Base-by-base conservation (phyloP, 257 asterid species). In the Fraxinus pennsylvanica region DNA sequence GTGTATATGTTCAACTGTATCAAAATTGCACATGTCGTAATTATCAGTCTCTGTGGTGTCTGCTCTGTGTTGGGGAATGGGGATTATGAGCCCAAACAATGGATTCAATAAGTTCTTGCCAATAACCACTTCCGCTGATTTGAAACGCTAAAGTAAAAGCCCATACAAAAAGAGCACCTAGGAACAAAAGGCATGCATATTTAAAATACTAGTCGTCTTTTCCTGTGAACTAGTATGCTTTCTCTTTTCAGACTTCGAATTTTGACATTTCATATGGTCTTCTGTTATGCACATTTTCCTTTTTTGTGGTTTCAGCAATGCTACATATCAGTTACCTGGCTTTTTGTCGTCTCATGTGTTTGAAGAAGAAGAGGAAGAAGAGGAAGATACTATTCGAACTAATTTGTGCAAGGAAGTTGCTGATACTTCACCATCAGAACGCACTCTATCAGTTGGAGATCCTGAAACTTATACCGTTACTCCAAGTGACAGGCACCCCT, bases 401-500 rank as follows among this genome's bases (percentile, higher is more conserved):
- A 80, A 36, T 79, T 73, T 86, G 6, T 66, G 76, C 81, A 88
- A 84, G 77, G 94, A 85, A 52, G 81, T 74, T 76, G 80, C 78
- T 45, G 86, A 74, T 65, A 75, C 80, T 59, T 91, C 92, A 77
- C 89, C 89, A 9, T 71, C 82, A 19, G 84, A 88, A 81, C 84
- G 71, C 25, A 82, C 85, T 38, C 91, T 89, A 77, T 85, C 76
- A 47, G 69, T 86, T 52, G 87, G 85, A 80, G 92, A 89, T 80
- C 81, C 83, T 59, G 97, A 90, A 79, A 87, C 81, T 85, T 78
- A 74, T 75, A 52, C 73, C 5, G 81, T 87, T 75, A 87, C 97
- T 80, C 92, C 99, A 50, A 89, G 83, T 85, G 97, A 93, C 82
- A 88, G 96, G 77, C 94, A 89, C 69, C 97, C 90, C 84, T 85